A percentile compares a stretch with the other conserved stretches of the same genome.
phyloP scores from a whole-genome alignment of 345 rosid genomes.

The Eucalyptus cloeziana region DNA sequence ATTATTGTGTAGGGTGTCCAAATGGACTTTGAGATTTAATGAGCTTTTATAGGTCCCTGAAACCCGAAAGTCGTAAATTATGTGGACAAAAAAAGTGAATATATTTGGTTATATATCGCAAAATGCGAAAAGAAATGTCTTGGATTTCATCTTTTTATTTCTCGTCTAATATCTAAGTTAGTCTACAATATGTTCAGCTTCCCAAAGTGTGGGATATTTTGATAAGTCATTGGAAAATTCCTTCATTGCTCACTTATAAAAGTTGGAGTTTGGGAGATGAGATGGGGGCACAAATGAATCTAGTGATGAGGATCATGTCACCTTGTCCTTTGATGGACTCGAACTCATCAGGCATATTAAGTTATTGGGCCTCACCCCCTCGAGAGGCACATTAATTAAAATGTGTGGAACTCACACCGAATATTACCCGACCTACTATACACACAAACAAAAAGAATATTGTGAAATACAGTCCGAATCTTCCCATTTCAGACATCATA shows the following conservation, averaged over 20 bases:
- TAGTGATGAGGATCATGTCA: neutral
- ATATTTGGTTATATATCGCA: neutral
- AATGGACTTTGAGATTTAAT: neutral
- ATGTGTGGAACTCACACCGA: neutral
- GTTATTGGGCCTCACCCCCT: neutral
- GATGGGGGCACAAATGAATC: neutral
- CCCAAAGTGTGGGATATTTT: neutral
- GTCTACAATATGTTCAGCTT: neutral
- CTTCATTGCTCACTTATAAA: neutral
- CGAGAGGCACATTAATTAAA: neutral
- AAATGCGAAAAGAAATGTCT: neutral
- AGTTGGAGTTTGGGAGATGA: neutral
- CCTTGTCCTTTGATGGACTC: neutral
- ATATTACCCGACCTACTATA: neutral
- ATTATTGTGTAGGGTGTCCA: neutral
- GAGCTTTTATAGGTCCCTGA: neutral
- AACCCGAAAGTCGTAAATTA: neutral
- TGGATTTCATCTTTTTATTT: neutral
- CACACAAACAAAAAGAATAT: accelerated
- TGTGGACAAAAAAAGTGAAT: neutral
- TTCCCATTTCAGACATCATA: neutral
- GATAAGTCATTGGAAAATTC: neutral
- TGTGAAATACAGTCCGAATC: neutral
- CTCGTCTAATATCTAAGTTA: neutral
- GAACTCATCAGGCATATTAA: neutral